A percentile compares a stretch with the other conserved stretches of the same genome.
Evolutionary conservation across 2,329 filamentous ascomycete species (phyloP).

Genomic region (Thielaviopsis ethacetica): DNA sequence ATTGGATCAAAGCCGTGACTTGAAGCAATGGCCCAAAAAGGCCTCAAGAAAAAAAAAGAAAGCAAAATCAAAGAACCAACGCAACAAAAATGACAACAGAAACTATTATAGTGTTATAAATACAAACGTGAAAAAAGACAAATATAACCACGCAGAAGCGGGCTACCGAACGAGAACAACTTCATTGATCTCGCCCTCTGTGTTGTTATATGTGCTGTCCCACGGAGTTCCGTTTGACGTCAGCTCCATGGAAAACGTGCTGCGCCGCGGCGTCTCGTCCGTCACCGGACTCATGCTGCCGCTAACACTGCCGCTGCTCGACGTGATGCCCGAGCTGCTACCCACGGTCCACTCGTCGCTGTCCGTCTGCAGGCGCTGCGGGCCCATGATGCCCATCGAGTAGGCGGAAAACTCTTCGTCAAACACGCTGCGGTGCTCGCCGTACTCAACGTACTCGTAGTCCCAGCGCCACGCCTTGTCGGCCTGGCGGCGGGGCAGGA

Average conservation of each 20-base stretch:
- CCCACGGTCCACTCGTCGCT: slow-evolving; percentile 85
- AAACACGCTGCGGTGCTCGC: slow-evolving; percentile 23
- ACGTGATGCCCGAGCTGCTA: slow-evolving; percentile 49
- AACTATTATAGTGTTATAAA: slow-evolving; percentile 10
- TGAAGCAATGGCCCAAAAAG: too few relatives aligned
- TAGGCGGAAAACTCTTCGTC: slow-evolving; percentile 33
- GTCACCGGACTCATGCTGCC: slow-evolving; percentile 34
- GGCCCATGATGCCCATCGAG: slow-evolving; percentile 29
- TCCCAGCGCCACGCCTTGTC: slow-evolving; percentile 88
- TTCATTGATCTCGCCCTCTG: slow-evolving; percentile 29
- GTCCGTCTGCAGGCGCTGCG: slow-evolving; percentile 29
- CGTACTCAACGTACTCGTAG: slow-evolving; percentile 82
- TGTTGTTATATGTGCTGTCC: slow-evolving; percentile 21
- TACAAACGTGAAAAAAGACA: slow-evolving; percentile 6
- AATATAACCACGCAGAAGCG: slow-evolving; percentile 7
- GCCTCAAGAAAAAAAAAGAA: neutral
- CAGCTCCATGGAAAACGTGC: slow-evolving; percentile 18
- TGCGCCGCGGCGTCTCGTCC: slow-evolving; percentile 21
- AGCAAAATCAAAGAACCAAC: neutral
- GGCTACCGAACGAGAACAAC: slow-evolving; percentile 26
- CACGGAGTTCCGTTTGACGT: slow-evolving; percentile 23
- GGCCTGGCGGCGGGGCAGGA: slow-evolving; percentile 63
- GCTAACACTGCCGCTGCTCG: slow-evolving; percentile 26
- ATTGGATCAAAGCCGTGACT: neutral
- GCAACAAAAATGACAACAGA: neutral